Conservation (phyloP, 768 basidiomycete species). For the Russula emetica region DNA sequence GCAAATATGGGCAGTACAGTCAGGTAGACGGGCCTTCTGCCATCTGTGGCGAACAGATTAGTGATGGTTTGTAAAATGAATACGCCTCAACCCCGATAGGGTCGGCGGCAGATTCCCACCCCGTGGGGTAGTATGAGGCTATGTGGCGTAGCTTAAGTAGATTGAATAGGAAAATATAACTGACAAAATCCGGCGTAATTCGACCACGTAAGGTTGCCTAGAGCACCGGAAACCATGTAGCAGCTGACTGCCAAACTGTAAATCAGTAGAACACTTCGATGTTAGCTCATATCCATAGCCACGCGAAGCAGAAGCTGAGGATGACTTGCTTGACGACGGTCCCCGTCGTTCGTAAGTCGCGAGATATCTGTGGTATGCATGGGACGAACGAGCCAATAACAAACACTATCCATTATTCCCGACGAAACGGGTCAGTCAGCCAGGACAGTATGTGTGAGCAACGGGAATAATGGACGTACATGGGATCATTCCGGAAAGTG, state of each 20-base stretch:
- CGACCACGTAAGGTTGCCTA: slow-evolving; percentile 21
- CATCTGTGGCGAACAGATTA: slow-evolving; percentile 44
- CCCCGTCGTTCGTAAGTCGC: slow-evolving; percentile 55
- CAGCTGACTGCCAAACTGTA: slow-evolving; percentile 17
- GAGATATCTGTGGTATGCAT: slow-evolving; percentile 67
- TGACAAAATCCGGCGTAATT: slow-evolving; percentile 18
- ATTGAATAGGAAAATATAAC: not conserved
- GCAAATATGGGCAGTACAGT: slow-evolving; percentile 54
- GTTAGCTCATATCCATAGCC: not conserved
- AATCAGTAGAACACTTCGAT: not conserved
- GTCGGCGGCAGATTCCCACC: not conserved
- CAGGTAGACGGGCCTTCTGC: slow-evolving; percentile 58
- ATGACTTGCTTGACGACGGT: slow-evolving; percentile 50
- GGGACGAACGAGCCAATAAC: slow-evolving; percentile 68
- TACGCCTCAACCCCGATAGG: not conserved
- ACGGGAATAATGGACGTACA: slow-evolving; percentile 39
- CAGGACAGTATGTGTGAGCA: not conserved
- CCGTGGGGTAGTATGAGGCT: not conserved
- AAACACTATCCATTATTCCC: slow-evolving; percentile 46
- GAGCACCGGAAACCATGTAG: slow-evolving; percentile 12
- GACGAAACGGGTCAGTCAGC: not conserved
- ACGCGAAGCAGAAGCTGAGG: not conserved
- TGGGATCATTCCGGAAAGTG: slow-evolving; percentile 58
- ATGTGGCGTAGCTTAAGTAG: not conserved
- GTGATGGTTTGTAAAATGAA: not conserved